phyloP scores from a whole-genome alignment of 805 yeast species.

The Candida hispaniensis region DNA sequence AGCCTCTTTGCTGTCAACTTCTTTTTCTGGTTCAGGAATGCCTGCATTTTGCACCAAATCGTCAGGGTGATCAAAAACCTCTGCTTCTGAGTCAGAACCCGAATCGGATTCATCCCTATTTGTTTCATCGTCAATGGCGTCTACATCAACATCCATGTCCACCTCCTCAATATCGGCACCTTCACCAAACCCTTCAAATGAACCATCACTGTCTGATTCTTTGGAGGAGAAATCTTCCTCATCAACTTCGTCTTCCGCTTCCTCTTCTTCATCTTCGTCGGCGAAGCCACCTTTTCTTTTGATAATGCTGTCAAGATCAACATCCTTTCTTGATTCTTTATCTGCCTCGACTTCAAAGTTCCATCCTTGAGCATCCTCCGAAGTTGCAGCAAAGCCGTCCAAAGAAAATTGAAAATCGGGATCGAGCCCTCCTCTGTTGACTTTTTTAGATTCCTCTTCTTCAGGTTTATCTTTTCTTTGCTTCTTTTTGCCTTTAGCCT shows the following conservation, averaged over 20 bases:
- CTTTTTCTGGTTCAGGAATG: constrained; percentile 18
- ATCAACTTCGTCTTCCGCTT: constrained; percentile 27
- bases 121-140: constrained; percentile 28
- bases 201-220: constrained; percentile 33
- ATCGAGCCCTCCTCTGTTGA: constrained; percentile 34
- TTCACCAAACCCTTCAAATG: constrained; percentile 35
- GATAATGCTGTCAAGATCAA: constrained; percentile 80
- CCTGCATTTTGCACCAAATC: constrained; percentile 4
- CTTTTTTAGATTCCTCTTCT: constrained; percentile 31
- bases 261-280: constrained; percentile 36
- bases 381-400: constrained; percentile 32
- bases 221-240: constrained; percentile 38
- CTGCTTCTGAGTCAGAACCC: constrained; percentile 22
- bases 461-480: constrained; percentile 26
- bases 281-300: constrained; percentile 74
- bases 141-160: constrained; percentile 25
- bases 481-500: constrained; percentile 22
- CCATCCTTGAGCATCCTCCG: constrained; percentile 61
- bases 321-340: constrained; percentile 39
- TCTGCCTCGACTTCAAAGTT: constrained; percentile 55
- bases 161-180: constrained; percentile 24
- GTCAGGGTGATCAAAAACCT: constrained; percentile 5
- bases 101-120: constrained; percentile 22
- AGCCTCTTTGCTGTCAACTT: constrained; percentile 53
- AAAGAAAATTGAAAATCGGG: constrained; percentile 63